Evolutionary conservation across 768 basidiomycete species (phyloP).

Genomic region (Pholiota conissans): DNA sequence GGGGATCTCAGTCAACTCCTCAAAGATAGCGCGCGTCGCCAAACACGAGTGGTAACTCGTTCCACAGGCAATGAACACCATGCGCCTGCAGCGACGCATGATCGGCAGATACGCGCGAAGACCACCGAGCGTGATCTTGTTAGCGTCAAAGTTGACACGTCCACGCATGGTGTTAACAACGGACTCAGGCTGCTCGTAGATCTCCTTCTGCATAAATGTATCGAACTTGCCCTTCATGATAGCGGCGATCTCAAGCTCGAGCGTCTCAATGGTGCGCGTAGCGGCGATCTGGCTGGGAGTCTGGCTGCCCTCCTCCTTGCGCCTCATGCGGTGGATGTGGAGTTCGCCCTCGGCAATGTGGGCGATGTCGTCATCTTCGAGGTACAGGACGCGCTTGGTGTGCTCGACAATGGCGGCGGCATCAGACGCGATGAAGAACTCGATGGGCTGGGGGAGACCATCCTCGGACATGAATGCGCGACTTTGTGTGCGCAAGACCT

Average conservation of each 20-base stretch:
- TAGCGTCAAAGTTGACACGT: slow-evolving; percentile 95
- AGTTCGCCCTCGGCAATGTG: slow-evolving; percentile 97
- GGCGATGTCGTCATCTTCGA: slow-evolving; percentile 98
- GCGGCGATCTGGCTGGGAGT: slow-evolving; percentile 61
- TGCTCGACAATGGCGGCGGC: slow-evolving; percentile 96
- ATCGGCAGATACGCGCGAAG: slow-evolving; percentile 93
- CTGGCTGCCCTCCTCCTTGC: slow-evolving; percentile 71
- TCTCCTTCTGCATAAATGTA: slow-evolving; percentile 99
- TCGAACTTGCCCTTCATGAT: slow-evolving; percentile 99
- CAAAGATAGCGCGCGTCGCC: slow-evolving; percentile 96
- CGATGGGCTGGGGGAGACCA: slow-evolving; percentile 97
- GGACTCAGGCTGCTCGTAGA: slow-evolving; percentile 98
- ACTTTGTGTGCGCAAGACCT: slow-evolving; percentile 91
- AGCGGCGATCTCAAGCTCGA: slow-evolving; percentile 98
- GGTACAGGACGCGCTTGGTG: slow-evolving; percentile 97
- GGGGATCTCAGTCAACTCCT: slow-evolving; percentile 98
- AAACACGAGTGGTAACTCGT: slow-evolving; percentile 98
- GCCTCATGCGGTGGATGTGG: slow-evolving; percentile 97
- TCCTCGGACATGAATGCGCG: slow-evolving; percentile 99
- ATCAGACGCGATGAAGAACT: slow-evolving; percentile 99
- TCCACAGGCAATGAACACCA: slow-evolving; percentile 98
- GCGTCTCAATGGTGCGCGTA: slow-evolving; percentile 94
- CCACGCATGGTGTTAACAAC: slow-evolving; percentile 99
- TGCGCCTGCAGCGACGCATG: slow-evolving; percentile 91
- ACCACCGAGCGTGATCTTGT: slow-evolving; percentile 91